Percentiles rank a stretch among this genome's conserved stretches.
phyloP scores from a whole-genome alignment of 2,329 filamentous ascomycete genomes.

The Helotiales sp. region DNA sequence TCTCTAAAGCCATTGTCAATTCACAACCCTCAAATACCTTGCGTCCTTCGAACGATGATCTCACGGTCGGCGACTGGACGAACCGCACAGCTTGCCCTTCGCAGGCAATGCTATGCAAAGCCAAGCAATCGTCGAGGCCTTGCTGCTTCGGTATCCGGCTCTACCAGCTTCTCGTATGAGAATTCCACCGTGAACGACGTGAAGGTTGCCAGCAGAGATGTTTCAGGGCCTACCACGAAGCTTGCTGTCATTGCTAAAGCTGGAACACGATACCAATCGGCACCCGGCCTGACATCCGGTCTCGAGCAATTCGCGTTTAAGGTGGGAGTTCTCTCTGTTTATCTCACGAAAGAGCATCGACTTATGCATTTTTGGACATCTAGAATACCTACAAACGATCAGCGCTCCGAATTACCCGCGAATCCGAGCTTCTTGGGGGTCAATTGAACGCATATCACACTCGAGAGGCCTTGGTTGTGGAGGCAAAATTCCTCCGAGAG shows the following conservation, averaged over 20 bases:
- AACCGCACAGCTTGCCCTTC: constrained; percentile 62
- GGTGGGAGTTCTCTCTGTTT: constrained; percentile 45
- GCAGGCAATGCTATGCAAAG: constrained; percentile 57
- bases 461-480: constrained; percentile 87
- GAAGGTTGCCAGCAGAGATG: constrained; percentile 90
- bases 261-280: constrained; percentile 87
- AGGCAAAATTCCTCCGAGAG: constrained; percentile 92
- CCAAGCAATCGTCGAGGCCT: constrained; percentile 59
- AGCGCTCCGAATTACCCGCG: constrained; percentile 88
- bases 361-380: constrained; percentile 8
- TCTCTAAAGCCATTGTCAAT: constrained; percentile 16
- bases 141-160: constrained; percentile 63
- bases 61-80: constrained; percentile 65
- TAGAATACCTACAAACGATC: constrained; percentile 87
- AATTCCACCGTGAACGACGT: constrained; percentile 81
- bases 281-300: constrained; percentile 85
- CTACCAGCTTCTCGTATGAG: constrained; percentile 82
- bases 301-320: constrained; percentile 97
- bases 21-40: constrained; percentile 17
- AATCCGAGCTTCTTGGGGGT: constrained; percentile 92
- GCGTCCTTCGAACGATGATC: constrained; percentile 61
- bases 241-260: constrained; percentile 92
- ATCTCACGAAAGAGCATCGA: neutral
- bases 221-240: constrained; percentile 84
- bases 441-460: constrained; percentile 87